Base-by-base conservation (phyloP, 2,329 filamentous ascomycete genomes). In the Shiraia sp. region DNA sequence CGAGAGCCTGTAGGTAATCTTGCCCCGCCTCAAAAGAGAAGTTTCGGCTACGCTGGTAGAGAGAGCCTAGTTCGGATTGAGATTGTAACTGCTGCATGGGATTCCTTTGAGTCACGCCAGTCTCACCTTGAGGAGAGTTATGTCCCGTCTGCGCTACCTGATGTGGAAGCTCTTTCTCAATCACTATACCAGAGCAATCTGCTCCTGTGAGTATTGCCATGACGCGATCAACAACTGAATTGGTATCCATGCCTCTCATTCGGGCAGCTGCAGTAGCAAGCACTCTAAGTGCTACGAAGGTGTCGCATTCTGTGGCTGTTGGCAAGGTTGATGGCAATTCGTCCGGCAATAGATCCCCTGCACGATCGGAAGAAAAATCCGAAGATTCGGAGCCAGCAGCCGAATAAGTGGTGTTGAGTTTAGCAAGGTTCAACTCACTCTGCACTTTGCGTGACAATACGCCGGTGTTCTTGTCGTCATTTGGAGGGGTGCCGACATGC, bases 21-120 rank as follows among this genome's bases (percentile, higher is more conserved):
- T 74, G 71, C 28, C 71, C 72, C 12, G 66, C 60, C 28, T 72
- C 71, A 36, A 75, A 74, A 0, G 72, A 75, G 48, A 75, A 75
- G 28, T 70, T 63, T 24, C 69, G 61, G 16, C 46, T 56, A 27
- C 48, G 52, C n/a, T 38, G 51, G 13, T 55, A 46, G 9, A 49
- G 40, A 27, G 51, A 55, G 27, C 36, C 45, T 7, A 58, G 42
- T 16, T 47, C 47, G 28, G 57, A 52, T 16, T 57, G 55, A 22
- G 57, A 58, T 29, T 40, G 55, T 23, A 49, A 36, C 15, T 42
- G 52, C 28, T 42, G 45, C 6, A 48, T 19, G 10, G 14, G 24
- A 7, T 32, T 39, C 10, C 35, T 37, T 17, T 43, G 40, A 9
- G 30, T 53, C 12, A 27, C 19, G 8, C 4, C 19, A 22, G 19